These are phyloP conservation scores for Antrodiella citrinella DNA, from an alignment of 768 basidiomycete species.

Conservation along the genomic window DNA sequence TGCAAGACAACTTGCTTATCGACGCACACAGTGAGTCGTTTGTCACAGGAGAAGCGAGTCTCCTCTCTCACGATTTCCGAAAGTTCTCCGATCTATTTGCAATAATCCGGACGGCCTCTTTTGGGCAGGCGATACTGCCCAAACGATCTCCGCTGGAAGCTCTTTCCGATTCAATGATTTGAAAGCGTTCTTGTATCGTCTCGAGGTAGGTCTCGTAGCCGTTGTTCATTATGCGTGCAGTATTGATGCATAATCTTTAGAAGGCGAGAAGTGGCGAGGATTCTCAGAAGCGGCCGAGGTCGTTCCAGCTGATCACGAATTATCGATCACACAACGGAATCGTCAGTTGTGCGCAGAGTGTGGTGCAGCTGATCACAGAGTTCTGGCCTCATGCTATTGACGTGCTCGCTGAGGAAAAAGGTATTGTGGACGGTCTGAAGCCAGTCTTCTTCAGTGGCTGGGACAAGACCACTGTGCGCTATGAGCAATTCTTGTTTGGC, in stretches of 20 bases:
- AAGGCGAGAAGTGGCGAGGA: neutral
- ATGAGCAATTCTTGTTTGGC: constrained; percentile 27
- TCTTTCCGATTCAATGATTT: constrained; percentile 66
- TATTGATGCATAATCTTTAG: neutral
- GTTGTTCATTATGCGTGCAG: neutral
- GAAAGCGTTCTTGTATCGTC: constrained; percentile 55
- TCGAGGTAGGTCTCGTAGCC: constrained; percentile 34
- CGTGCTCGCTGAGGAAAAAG: constrained; percentile 20
- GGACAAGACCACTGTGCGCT: constrained; percentile 20
- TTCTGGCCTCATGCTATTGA: constrained; percentile 29
- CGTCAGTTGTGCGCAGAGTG: constrained; percentile 24
- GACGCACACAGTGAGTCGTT: constrained; percentile 44
- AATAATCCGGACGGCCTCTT: constrained; percentile 59
- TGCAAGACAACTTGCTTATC: constrained; percentile 63
- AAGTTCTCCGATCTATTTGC: constrained; percentile 59
- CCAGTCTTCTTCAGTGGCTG: constrained; percentile 26
- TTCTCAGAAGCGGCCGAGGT: constrained; percentile 7
- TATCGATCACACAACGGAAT: constrained; percentile 30
- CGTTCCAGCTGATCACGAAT: constrained; percentile 26
- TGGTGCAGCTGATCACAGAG: constrained; percentile 22
- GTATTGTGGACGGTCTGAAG: constrained; percentile 21
- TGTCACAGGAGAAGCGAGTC: neutral
- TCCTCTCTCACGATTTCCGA: neutral
- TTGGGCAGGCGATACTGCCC: constrained; percentile 78
- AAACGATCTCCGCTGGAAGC: constrained; percentile 68